Conservation (phyloP, 2,329 filamentous ascomycete genomes). For the Aspergillus quadricinctus region DNA sequence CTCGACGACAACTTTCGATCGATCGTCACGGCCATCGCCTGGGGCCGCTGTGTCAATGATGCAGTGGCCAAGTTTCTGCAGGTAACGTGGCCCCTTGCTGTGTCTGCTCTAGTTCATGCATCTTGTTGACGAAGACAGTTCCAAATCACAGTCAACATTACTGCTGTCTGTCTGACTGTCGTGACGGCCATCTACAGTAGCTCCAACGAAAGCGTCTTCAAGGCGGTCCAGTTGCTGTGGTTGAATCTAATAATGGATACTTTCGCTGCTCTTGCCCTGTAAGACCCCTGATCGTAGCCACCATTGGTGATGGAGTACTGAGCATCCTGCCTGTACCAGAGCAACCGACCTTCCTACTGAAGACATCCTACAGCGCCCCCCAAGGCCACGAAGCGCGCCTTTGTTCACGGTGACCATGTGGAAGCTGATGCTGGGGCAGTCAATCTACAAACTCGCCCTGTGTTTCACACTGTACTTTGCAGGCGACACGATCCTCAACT, state of each 20-base stretch:
- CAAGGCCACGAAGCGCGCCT: constrained; percentile 67
- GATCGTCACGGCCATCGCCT: constrained; percentile 63
- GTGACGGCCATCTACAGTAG: constrained; percentile 73
- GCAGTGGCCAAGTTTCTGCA: constrained; percentile 63
- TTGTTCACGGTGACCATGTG: constrained; percentile 91
- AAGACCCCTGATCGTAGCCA: too few species aligned
- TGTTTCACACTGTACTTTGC: constrained; percentile 83
- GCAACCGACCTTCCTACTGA: constrained; percentile 86
- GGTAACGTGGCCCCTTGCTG: too few species aligned
- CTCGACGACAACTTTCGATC: constrained; percentile 63
- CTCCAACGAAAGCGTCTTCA: constrained; percentile 70
- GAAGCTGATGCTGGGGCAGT: constrained; percentile 98
- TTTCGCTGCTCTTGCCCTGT: constrained; percentile 76
- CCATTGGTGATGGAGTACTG: too few species aligned
- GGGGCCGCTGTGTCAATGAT: constrained; percentile 66
- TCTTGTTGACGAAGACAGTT: constrained; percentile 34
- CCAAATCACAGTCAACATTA: constrained; percentile 79
- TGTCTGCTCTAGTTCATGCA: too few species aligned
- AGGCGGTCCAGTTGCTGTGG: constrained; percentile 88
- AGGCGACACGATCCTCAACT: constrained; percentile 54
- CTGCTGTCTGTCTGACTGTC: constrained; percentile 81
- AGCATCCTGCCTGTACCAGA: background rate
- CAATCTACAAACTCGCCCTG: constrained; percentile 76
- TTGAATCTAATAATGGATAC: constrained; percentile 98
- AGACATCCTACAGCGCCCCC: constrained; percentile 74